These are phyloP conservation scores for Xylaria polymorpha DNA, from an alignment of 2,329 filamentous ascomycete genomes.

Conservation along the genomic window DNA sequence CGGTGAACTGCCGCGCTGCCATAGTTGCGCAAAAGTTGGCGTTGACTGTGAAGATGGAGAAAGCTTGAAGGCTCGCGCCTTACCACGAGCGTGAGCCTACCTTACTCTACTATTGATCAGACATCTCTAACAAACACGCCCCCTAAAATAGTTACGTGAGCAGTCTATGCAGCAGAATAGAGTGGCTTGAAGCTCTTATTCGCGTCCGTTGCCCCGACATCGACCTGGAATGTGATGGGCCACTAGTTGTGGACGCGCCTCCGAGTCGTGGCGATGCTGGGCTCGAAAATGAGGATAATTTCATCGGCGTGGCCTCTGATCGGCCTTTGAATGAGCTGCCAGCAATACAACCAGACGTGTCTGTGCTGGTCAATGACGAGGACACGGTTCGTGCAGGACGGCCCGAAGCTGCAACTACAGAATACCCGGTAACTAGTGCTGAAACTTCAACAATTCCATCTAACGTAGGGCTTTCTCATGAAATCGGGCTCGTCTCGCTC, in stretches of 20 bases:
- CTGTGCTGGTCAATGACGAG: neutral
- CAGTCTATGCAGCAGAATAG: slow-evolving; percentile 48
- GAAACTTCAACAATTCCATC: slow-evolving; percentile 32
- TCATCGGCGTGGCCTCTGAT: slow-evolving; percentile 1
- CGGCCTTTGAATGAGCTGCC: neutral
- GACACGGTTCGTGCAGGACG: neutral
- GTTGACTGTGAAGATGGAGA: slow-evolving; percentile 37
- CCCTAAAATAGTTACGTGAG: slow-evolving; percentile 24
- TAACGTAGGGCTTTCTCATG: slow-evolving; percentile 55
- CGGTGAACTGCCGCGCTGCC: slow-evolving; percentile 34
- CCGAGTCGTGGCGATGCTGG: neutral
- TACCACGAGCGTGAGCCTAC: slow-evolving; percentile 56
- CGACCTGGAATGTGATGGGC: slow-evolving; percentile 49
- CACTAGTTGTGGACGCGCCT: slow-evolving; percentile 15
- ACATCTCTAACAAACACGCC: neutral
- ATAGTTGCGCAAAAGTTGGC: slow-evolving; percentile 31
- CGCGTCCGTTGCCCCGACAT: slow-evolving; percentile 56
- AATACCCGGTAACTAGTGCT: slow-evolving; percentile 4
- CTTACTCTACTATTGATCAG: neutral
- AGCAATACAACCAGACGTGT: slow-evolving; percentile 5
- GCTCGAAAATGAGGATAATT: slow-evolving; percentile 34
- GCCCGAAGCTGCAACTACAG: neutral
- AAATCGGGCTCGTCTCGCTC: slow-evolving; percentile 65
- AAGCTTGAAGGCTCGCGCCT: slow-evolving; percentile 35
- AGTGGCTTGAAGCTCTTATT: slow-evolving; percentile 61